Percentiles rank a stretch among this genome's conserved stretches.
Evolutionary conservation across 148 eudicot species (phyloP).

Genomic region (Silene conica): DNA sequence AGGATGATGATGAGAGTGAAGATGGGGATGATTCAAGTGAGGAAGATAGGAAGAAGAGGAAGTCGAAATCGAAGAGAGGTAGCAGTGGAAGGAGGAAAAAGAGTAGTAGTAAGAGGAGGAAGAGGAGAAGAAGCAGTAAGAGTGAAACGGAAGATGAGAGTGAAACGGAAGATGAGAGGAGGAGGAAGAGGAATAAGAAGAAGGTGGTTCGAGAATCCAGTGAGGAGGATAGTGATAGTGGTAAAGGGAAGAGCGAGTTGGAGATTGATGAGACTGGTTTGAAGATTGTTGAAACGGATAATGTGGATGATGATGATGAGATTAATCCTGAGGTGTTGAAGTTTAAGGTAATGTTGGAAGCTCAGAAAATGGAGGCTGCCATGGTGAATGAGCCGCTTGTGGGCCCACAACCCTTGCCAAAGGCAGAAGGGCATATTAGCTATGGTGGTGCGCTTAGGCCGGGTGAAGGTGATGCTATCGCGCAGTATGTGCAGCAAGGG

Average conservation of each 20-base stretch:
- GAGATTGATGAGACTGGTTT: conserved; percentile 32
- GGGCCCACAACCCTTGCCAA: conserved; percentile 91
- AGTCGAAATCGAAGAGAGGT: conserved; percentile 33
- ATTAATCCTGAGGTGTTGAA: conserved; percentile 38
- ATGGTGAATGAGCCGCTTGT: conserved; percentile 56
- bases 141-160: conserved; percentile 30
- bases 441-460: conserved; percentile 99
- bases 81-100: conserved; percentile 29
- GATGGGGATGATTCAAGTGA: conserved; percentile 31
- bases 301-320: conserved; percentile 25
- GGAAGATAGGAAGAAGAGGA: conserved; percentile 35
- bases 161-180: conserved; percentile 17
- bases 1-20: conserved; percentile 30
- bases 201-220: conserved; percentile 34
- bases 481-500: conserved; percentile 98
- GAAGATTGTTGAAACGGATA: conserved; percentile 26
- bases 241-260: conserved; percentile 13
- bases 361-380: conserved; percentile 42
- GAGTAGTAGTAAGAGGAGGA: conserved; percentile 14
- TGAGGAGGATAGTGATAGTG: conserved; percentile 14
- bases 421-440: conserved; percentile 95
- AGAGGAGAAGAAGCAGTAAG: conserved; percentile 23
- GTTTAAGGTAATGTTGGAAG: conserved; percentile 60
- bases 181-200: conserved; percentile 31
- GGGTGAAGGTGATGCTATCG: conserved; percentile 99